A percentile compares a stretch with the other conserved stretches of the same genome.
phyloP scores from a whole-genome alignment of 2,329 filamentous ascomycete genomes.

The Trichophyton schoenleinii region DNA sequence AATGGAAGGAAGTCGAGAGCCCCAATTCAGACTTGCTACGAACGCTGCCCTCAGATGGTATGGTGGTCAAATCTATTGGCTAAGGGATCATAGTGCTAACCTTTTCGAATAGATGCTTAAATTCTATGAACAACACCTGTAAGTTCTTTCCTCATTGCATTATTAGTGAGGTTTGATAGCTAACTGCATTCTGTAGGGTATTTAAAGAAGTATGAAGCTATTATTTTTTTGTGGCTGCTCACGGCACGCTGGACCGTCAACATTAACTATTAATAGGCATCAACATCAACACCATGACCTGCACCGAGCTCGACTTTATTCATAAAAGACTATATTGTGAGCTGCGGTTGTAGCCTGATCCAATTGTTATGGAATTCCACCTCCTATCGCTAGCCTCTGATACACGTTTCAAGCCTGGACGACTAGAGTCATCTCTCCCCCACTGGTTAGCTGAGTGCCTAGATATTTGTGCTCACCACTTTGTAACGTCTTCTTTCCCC shows the following conservation, averaged over 20 bases:
- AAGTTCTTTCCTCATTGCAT: constrained; percentile 16
- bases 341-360: neutral
- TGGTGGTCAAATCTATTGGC: constrained; percentile 3
- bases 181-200: constrained; percentile 17
- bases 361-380: neutral
- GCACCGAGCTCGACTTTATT: neutral
- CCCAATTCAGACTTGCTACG: constrained; percentile 29
- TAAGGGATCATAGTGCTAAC: neutral
- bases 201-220: constrained; percentile 22
- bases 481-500: neutral
- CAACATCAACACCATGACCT: neutral
- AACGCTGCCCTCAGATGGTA: constrained; percentile 33
- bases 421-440: neutral
- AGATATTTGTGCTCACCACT: neutral
- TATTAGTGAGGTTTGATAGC: constrained; percentile 1
- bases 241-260: neutral
- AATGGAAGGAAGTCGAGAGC: constrained; percentile 35
- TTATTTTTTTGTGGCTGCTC: neutral
- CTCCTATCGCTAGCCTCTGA: neutral
- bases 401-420: neutral
- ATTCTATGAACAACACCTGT: constrained; percentile 40
- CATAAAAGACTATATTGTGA: neutral
- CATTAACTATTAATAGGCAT: neutral
- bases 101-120: constrained; percentile 31
- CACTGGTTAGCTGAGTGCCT: neutral